phyloP scores from a whole-genome alignment of 2,329 filamentous ascomycete species.

The Fusarium multiceps region DNA sequence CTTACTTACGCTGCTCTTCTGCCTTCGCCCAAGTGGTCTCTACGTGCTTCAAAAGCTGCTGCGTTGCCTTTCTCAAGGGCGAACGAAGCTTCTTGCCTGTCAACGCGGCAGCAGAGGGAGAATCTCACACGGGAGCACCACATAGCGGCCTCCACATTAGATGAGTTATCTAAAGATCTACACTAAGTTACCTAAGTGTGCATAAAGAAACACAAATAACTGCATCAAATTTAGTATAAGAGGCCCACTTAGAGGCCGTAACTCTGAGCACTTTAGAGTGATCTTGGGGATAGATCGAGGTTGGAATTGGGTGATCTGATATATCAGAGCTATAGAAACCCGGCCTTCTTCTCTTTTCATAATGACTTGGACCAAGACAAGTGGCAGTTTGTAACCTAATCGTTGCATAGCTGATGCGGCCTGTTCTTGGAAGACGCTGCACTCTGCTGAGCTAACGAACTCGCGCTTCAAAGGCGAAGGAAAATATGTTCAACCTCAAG shows the following conservation, averaged over 20 bases:
- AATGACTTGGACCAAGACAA: not conserved
- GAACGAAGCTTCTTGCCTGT: not conserved
- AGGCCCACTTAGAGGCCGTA: not conserved
- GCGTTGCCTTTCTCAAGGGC: constrained; percentile 10
- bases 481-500: not conserved
- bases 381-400: rapidly evolving
- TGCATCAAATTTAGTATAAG: not conserved
- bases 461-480: not conserved
- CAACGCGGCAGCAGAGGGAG: constrained; percentile 8
- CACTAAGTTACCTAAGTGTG: not conserved
- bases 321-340: constrained; percentile 21
- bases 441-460: not conserved
- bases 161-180: not conserved
- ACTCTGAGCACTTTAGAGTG: constrained; percentile 1
- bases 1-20: not conserved
- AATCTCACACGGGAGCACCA: not conserved
- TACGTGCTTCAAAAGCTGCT: not conserved
- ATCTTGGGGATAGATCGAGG: constrained; percentile 23
- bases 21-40: not conserved
- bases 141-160: not conserved
- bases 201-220: constrained; percentile 1
- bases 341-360: not conserved
- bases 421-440: not conserved
- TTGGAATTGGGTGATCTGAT: constrained; percentile 31
- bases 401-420: not conserved